Percentiles rank a stretch among this genome's conserved stretches.
phyloP scores from a whole-genome alignment of 768 basidiomycete species.

The Boletus patriciae region DNA sequence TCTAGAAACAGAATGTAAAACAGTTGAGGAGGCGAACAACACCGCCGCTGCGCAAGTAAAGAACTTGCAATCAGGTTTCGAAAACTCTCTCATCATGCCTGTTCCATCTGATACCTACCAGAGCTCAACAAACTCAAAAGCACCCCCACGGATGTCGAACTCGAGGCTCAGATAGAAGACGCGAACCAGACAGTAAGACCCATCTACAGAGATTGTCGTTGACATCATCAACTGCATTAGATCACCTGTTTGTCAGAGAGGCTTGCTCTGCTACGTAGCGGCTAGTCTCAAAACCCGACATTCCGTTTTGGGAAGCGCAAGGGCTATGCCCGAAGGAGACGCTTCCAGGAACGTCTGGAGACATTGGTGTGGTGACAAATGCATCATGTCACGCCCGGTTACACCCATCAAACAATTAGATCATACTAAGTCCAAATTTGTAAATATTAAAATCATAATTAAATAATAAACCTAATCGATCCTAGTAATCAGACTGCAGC shows the following conservation, averaged over 20 bases:
- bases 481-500: too few relatives aligned
- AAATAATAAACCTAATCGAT: too few relatives aligned
- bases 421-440: too few relatives aligned
- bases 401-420: too few relatives aligned
- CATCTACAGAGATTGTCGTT: constrained; percentile 10
- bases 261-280: constrained; percentile 65
- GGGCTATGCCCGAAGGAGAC: too few relatives aligned
- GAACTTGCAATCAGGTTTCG: constrained; percentile 33
- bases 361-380: too few relatives aligned
- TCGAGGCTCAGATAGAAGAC: constrained; percentile 54
- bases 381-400: too few relatives aligned
- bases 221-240: constrained; percentile 34
- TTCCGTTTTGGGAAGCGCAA: too few relatives aligned
- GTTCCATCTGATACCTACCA: constrained; percentile 31
- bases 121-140: constrained; percentile 65
- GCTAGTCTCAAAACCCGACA: too few relatives aligned
- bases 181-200: constrained; percentile 52
- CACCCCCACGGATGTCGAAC: constrained; percentile 68
- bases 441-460: too few relatives aligned
- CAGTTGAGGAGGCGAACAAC: constrained; percentile 61
- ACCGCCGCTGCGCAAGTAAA: constrained; percentile 50
- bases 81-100: not conserved
- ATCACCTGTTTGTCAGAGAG: constrained; percentile 47
- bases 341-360: too few relatives aligned
- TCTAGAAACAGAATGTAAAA: constrained; percentile 59